These are phyloP conservation scores for Pseudogymnoascus verrucosus DNA, from an alignment of 2,329 filamentous ascomycete species.

Conservation along the genomic window DNA sequence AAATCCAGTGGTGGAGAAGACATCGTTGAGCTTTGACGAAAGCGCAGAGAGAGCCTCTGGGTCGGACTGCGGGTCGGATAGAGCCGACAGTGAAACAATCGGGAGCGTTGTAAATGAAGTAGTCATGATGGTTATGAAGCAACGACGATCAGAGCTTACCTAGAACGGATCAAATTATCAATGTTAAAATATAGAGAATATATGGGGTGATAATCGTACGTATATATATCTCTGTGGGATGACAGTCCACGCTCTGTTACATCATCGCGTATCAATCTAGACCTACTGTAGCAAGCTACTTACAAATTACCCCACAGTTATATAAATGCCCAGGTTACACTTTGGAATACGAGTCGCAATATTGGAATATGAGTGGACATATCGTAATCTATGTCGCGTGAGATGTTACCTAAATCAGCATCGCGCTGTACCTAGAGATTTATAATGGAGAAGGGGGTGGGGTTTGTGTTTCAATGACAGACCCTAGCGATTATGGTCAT, in stretches of 20 bases:
- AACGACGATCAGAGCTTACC: neutral
- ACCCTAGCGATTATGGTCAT: neutral
- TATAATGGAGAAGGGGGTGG: neutral
- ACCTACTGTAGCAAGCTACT: neutral
- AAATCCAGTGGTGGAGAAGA: slow-evolving; percentile 39
- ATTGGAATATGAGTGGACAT: neutral
- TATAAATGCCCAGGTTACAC: neutral
- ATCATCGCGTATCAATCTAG: neutral
- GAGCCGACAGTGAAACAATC: slow-evolving; percentile 33
- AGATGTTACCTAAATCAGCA: neutral
- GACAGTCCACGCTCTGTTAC: neutral
- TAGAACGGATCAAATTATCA: neutral
- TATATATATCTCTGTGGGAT: neutral
- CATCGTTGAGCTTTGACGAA: slow-evolving; percentile 32
- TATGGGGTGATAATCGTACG: neutral
- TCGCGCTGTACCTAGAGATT: neutral
- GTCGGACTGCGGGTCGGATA: slow-evolving; percentile 24
- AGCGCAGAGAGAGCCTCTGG: slow-evolving; percentile 26
- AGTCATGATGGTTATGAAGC: slow-evolving; percentile 26
- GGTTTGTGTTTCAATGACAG: neutral
- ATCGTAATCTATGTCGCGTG: neutral
- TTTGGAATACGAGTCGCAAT: neutral
- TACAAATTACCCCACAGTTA: neutral
- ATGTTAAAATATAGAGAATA: neutral
- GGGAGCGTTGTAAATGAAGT: slow-evolving; percentile 35